phyloP scores from a whole-genome alignment of 2,329 filamentous ascomycete genomes.

The Aphanoascus verrucosus region DNA sequence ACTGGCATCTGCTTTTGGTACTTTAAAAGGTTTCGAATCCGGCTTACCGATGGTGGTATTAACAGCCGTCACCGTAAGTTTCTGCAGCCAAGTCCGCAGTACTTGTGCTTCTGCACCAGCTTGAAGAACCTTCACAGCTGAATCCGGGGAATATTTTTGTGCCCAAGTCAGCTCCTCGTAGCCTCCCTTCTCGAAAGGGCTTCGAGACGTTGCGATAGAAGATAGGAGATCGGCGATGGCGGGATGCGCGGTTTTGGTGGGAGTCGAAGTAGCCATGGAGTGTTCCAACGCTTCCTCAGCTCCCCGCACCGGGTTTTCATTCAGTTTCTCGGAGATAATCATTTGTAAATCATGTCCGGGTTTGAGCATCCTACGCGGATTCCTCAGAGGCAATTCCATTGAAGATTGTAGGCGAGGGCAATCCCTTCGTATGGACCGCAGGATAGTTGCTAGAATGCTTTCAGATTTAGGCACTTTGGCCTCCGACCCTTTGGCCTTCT shows the following conservation, averaged over 20 bases:
- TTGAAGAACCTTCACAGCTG: constrained; percentile 64
- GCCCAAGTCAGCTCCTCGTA: constrained; percentile 67
- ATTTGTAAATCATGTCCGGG: not conserved
- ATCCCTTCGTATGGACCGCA: not conserved
- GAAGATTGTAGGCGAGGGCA: not conserved
- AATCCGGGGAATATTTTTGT: constrained; percentile 71
- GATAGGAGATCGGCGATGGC: constrained; percentile 50
- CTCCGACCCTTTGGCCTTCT: constrained; percentile 31
- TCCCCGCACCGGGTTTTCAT: not conserved
- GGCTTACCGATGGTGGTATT: constrained; percentile 44
- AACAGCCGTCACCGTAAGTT: constrained; percentile 65
- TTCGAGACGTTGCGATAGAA: constrained; percentile 51
- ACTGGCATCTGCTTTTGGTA: constrained; percentile 23
- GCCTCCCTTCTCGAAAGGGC: constrained; percentile 66
- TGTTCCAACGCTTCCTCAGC: not conserved
- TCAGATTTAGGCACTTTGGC: constrained; percentile 26
- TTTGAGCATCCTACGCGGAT: constrained; percentile 5
- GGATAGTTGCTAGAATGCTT: constrained; percentile 23
- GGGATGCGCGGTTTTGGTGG: constrained; percentile 40
- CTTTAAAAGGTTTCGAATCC: constrained; percentile 24
- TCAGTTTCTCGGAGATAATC: not conserved
- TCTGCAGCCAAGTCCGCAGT: constrained; percentile 70
- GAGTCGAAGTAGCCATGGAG: not conserved
- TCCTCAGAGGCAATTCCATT: not conserved
- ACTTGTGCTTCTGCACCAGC: constrained; percentile 56